phyloP scores from a whole-genome alignment of 176 grass and related monocot genomes.

The Carex myosuroides region DNA sequence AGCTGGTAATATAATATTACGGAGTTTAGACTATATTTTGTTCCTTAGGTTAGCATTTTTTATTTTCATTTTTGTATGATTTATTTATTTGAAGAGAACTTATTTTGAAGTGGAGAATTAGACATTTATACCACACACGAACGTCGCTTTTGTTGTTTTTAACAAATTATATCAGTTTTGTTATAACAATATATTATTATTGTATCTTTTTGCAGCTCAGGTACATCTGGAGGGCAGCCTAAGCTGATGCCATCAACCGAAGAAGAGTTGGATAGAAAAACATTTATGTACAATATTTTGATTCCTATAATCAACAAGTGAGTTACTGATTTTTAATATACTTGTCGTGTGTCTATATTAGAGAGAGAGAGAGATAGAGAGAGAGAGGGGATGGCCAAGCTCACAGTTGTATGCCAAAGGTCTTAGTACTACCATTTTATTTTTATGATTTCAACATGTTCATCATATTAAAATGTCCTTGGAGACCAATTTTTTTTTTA shows the following conservation, averaged over 20 bases:
- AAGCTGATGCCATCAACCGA: slow-evolving; percentile 74
- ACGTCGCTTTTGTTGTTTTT: neutral
- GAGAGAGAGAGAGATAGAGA: too few species aligned
- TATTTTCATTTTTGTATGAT: neutral
- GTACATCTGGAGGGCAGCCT: slow-evolving; percentile 66
- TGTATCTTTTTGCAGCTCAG: slow-evolving; percentile 36
- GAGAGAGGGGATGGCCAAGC: too few species aligned
- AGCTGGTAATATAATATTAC: neutral
- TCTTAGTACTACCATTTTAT: too few species aligned
- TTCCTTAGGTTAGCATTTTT: neutral
- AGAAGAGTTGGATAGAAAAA: slow-evolving; percentile 73
- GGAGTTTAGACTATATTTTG: neutral
- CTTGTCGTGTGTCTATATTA: too few species aligned
- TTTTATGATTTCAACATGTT: too few species aligned
- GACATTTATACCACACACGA: neutral
- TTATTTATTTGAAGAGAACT: neutral
- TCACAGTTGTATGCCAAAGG: too few species aligned
- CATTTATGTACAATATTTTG: slow-evolving; percentile 71
- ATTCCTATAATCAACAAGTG: slow-evolving; percentile 63
- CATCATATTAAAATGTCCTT: too few species aligned
- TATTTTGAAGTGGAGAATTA: neutral
- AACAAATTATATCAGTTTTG: neutral
- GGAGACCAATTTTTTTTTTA: too few species aligned
- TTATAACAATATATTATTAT: neutral
- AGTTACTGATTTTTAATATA: neutral